Conservation (phyloP, 148 eudicot species). For the Vaccinium vitisidaea region DNA sequence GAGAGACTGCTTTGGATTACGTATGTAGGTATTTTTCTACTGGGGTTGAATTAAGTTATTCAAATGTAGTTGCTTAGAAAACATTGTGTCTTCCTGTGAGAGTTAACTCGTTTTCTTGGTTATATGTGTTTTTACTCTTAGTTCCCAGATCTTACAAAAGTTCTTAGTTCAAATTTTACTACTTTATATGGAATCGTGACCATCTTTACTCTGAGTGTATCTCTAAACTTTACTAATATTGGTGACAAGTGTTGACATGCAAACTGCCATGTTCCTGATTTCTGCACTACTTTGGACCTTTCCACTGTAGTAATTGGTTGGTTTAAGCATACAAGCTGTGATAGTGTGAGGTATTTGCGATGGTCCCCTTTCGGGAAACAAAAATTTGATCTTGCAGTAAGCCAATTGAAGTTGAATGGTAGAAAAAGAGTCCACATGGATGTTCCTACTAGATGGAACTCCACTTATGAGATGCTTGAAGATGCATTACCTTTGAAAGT, state of each 20-base stretch:
- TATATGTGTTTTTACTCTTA: not conserved
- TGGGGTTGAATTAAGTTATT: not conserved
- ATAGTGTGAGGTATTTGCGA: too few relatives aligned
- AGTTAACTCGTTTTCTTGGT: not conserved
- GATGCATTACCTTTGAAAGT: too few relatives aligned
- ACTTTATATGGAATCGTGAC: not conserved
- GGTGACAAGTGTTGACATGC: not conserved
- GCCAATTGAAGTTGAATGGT: too few relatives aligned
- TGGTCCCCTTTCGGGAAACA: too few relatives aligned
- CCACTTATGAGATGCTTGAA: too few relatives aligned
- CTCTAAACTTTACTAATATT: not conserved
- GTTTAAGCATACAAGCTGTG: not conserved
- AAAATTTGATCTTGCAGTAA: too few relatives aligned
- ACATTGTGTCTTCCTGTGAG: not conserved
- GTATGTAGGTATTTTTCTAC: not conserved
- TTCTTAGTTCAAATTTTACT: too few relatives aligned
- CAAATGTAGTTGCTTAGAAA: not conserved
- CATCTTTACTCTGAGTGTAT: not conserved
- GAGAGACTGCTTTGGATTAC: too few relatives aligned
- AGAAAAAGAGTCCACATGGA: too few relatives aligned
- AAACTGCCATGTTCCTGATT: not conserved
- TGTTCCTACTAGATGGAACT: too few relatives aligned
- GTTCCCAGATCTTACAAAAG: not conserved
- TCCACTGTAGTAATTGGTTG: not conserved
- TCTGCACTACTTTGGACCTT: not conserved